Conservation (phyloP, 2,329 filamentous ascomycete genomes). For the Cordyceps javanica region DNA sequence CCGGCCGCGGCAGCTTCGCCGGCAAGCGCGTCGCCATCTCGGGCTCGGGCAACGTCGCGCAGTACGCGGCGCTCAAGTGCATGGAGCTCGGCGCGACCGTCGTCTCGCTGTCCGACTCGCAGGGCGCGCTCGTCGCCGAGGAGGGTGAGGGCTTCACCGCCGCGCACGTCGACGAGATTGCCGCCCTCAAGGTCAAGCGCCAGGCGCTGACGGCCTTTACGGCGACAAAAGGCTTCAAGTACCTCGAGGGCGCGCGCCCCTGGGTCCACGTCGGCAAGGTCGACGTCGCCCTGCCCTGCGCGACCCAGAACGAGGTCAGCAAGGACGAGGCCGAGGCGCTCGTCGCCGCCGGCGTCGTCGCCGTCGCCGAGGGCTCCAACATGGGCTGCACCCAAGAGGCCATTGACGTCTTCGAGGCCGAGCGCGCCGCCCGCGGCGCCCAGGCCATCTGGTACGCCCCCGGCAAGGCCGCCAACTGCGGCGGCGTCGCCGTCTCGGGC, state of each 20-base stretch:
- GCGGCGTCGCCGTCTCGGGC: conserved; percentile 93
- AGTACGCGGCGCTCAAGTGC: conserved; percentile 93
- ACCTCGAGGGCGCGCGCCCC: conserved; percentile 79
- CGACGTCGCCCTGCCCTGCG: conserved; percentile 86
- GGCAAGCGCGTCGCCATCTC: conserved; percentile 96
- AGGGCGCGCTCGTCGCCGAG: conserved; percentile 73
- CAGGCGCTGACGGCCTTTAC: conserved; percentile 70
- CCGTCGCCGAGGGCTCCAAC: conserved; percentile 95
- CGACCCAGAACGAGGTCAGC: conserved; percentile 96
- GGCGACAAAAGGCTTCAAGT: conserved; percentile 65
- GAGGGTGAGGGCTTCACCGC: conserved; percentile 67
- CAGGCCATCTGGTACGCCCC: conserved; percentile 89
- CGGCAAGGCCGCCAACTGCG: conserved; percentile 94
- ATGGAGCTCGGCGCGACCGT: conserved; percentile 94
- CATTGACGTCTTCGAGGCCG: conserved; percentile 84
- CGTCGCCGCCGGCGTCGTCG: conserved; percentile 68
- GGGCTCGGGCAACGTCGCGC: conserved; percentile 94
- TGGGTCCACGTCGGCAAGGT: conserved; percentile 88
- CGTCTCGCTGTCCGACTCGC: conserved; percentile 88
- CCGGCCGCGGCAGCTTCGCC: conserved; percentile 75
- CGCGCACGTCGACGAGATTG: conserved; percentile 73
- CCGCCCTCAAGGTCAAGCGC: conserved; percentile 78
- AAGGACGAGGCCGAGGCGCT: conserved; percentile 83
- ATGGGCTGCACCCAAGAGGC: conserved; percentile 98
- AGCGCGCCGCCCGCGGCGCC: conserved; percentile 62